A percentile compares a stretch with the other conserved stretches of the same genome.
Conservation (phyloP, 768 basidiomycete species). For the Suillus plorans region DNA sequence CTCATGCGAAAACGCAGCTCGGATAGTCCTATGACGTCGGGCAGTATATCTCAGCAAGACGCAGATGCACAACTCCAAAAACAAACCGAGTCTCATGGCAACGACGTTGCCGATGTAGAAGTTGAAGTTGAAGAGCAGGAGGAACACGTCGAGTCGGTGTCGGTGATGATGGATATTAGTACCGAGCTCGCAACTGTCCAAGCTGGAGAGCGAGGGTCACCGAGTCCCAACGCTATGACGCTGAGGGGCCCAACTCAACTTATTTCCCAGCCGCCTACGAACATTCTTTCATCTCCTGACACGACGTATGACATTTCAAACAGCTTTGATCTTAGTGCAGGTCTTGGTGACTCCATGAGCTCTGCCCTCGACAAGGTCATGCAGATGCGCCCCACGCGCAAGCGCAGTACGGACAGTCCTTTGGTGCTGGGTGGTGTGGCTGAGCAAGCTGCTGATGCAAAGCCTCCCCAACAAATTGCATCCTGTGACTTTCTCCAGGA, state of each 20-base stretch:
- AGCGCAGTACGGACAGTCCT: slow-evolving; percentile 45
- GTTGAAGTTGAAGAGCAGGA: slow-evolving; percentile 23
- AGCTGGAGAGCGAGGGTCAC: slow-evolving; percentile 33
- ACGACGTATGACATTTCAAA: slow-evolving; percentile 25
- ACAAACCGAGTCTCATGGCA: not conserved
- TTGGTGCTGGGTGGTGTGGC: slow-evolving; percentile 16
- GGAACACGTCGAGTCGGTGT: slow-evolving; percentile 30
- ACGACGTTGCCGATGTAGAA: slow-evolving; percentile 13
- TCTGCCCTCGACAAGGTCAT: slow-evolving; percentile 68
- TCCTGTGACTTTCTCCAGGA: slow-evolving; percentile 2
- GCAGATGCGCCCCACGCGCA: slow-evolving; percentile 44
- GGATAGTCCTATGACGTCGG: slow-evolving; percentile 39
- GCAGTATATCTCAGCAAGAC: slow-evolving; percentile 5
- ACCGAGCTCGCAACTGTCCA: slow-evolving; percentile 51
- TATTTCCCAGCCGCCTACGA: slow-evolving; percentile 11
- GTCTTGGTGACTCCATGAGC: slow-evolving; percentile 41
- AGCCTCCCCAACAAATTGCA: not conserved
- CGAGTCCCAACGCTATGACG: slow-evolving; percentile 19
- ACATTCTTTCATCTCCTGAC: slow-evolving; percentile 18
- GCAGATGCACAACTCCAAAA: not conserved
- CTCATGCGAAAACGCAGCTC: slow-evolving; percentile 44
- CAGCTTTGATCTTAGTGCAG: slow-evolving; percentile 20
- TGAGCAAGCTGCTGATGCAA: not conserved
- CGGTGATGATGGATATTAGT: slow-evolving; percentile 37
- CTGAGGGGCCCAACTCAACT: slow-evolving; percentile 16